A percentile compares a stretch with the other conserved stretches of the same genome.
Evolutionary conservation across 2,329 filamentous ascomycete genomes (phyloP).

Genomic region (Neofusicoccum laricinum): DNA sequence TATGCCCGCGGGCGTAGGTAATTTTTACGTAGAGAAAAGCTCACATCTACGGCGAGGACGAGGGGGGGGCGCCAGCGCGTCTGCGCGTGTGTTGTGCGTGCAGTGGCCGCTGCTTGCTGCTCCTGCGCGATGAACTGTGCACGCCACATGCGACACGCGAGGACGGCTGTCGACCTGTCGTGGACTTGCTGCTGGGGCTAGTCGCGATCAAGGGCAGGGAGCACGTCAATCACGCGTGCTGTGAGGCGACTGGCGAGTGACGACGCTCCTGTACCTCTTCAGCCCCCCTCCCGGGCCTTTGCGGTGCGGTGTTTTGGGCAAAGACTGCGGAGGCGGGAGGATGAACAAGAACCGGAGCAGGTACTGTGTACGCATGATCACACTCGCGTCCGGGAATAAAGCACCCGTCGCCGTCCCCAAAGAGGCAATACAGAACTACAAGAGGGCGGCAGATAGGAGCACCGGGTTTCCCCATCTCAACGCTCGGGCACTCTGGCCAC

Average conservation of each 20-base stretch:
- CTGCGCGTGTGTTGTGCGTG: neutral
- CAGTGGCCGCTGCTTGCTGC: neutral
- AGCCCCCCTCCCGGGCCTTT: too few species aligned
- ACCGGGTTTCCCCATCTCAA: neutral
- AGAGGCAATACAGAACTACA: neutral
- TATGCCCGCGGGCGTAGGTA: constrained; percentile 15
- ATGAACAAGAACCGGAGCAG: neutral
- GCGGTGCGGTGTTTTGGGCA: too few species aligned
- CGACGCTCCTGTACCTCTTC: neutral
- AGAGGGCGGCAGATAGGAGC: neutral
- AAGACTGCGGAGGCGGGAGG: neutral
- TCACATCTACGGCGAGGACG: too few species aligned
- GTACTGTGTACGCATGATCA: neutral
- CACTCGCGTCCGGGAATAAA: neutral
- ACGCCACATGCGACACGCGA: neutral
- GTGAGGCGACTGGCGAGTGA: neutral
- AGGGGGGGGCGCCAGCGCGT: too few species aligned
- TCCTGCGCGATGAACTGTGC: constrained; percentile 1
- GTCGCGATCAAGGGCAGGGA: neutral
- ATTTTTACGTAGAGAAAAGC: constrained; percentile 12
- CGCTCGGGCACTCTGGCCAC: neutral
- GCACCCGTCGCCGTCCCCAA: constrained; percentile 1
- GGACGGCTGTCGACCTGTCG: neutral
- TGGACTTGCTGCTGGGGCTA: too few species aligned
- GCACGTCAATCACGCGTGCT: neutral